Conservation (phyloP, 106 monocot genomes). For the Agapanthus africanus region DNA sequence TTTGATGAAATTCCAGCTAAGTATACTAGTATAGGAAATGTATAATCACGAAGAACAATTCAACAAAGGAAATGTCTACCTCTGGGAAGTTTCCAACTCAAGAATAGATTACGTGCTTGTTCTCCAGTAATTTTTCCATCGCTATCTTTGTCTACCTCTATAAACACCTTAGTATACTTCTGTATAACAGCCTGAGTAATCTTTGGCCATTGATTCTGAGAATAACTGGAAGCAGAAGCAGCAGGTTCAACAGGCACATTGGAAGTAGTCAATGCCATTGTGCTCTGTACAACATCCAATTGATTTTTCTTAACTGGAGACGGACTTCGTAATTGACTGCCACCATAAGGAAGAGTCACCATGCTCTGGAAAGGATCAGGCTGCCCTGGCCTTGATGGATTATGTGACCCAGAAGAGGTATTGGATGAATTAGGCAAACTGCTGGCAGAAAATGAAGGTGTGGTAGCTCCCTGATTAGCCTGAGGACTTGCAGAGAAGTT, state of each 20-base stretch:
- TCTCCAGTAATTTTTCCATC: slow-evolving; percentile 95
- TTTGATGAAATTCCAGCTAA: not conserved
- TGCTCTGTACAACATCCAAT: slow-evolving; percentile 15
- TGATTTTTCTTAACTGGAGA: slow-evolving; percentile 38
- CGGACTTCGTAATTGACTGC: slow-evolving; percentile 24
- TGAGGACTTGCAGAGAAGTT: slow-evolving; percentile 44
- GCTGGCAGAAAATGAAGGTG: slow-evolving; percentile 16
- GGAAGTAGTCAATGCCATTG: slow-evolving; percentile 18
- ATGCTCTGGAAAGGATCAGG: slow-evolving; percentile 21
- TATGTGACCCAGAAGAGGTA: slow-evolving; percentile 17
- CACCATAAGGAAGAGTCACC: slow-evolving; percentile 17
- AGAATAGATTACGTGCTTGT: slow-evolving; percentile 86
- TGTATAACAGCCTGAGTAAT: slow-evolving; percentile 64
- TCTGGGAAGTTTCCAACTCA: slow-evolving; percentile 97
- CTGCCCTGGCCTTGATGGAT: slow-evolving; percentile 17
- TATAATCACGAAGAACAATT: not conserved
- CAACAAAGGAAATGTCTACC: slow-evolving; percentile 34
- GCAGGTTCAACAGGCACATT: slow-evolving; percentile 24
- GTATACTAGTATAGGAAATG: not conserved
- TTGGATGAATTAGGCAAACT: slow-evolving; percentile 26
- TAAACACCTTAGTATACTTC: slow-evolving; percentile 71
- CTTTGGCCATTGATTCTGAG: slow-evolving; percentile 66
- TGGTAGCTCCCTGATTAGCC: slow-evolving; percentile 25
- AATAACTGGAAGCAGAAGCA: slow-evolving; percentile 19
- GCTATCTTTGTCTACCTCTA: slow-evolving; percentile 90